Evolutionary conservation across 192 early-diverging fungal species (phyloP), one percentile per base, ranked within the genome.

Genomic region (Phycomyces blakesleeanus): DNA sequence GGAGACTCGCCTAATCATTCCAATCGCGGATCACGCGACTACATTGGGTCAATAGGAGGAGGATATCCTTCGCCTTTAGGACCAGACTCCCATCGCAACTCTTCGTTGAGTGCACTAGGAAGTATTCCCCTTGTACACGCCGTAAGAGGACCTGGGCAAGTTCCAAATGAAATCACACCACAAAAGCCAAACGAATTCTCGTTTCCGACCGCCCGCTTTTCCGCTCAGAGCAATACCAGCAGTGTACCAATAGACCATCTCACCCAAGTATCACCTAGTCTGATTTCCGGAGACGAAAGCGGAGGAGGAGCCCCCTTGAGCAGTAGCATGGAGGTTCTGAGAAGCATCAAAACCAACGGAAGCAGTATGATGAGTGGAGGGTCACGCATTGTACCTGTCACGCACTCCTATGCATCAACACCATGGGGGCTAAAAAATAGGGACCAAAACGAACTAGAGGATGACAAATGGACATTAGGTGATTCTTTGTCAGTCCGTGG

Each of bases 161-260:
- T 66, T 16, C 70, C 70, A 3, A 72, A 72, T 55, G 70, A 72
- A 37, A 52, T 66, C 8, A 27, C 34, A 20, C 50, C 52, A 49
- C 70, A 72, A 20, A 72, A 72, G 57, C 70, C 70, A 12, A 72
- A 72, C 29, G 70, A 72, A 15, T 72, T 66, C 29, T 72, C 70
- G 1, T 47, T 56, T 15, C 51, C 34, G 5, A 41, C 52, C 1
- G 16, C 18, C 0, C 56, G 54, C 24, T 41, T n/a, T n/a, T n/a
- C n/a, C n/a, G n/a, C n/a, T n/a, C n/a, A n/a, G n/a, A n/a, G n/a
- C n/a, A n/a, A n/a, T n/a, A n/a, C n/a, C n/a, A n/a, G n/a, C n/a
- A n/a, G n/a, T n/a, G n/a, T n/a, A n/a, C n/a, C n/a, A n/a, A n/a
- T n/a, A n/a, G n/a, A n/a, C n/a, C n/a, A n/a, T n/a, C n/a, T 22